Evolutionary conservation across 495 filamentous ascomycete species (phyloP).

Genomic region (Penicillium waksmanii): DNA sequence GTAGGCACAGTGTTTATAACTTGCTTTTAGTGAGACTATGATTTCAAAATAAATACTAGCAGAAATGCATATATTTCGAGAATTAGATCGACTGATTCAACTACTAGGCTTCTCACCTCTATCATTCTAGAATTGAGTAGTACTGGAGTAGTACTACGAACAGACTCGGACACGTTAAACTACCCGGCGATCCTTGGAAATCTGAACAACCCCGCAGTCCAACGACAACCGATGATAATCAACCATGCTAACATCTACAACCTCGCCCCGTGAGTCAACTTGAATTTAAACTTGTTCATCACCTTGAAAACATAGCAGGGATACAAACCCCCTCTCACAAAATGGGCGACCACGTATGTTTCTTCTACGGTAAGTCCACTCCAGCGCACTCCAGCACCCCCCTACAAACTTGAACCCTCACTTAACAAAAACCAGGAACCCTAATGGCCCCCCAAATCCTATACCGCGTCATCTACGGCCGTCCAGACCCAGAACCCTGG

Average conservation of each 20-base stretch:
- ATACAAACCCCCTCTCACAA: not conserved
- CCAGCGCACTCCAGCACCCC: not conserved
- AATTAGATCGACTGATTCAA: no score
- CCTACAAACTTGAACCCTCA: not conserved
- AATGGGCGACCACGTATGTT: constrained; percentile 54
- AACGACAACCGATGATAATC: no score
- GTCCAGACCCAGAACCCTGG: constrained; percentile 48
- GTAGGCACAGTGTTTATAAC: no score
- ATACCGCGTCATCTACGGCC: constrained; percentile 78
- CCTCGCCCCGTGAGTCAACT: not conserved
- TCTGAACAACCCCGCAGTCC: no score
- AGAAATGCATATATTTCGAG: no score
- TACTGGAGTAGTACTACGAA: no score
- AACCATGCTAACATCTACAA: not conserved
- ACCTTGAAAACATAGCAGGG: not conserved
- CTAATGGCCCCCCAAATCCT: constrained; percentile 84
- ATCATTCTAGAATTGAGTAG: no score
- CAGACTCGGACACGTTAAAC: no score
- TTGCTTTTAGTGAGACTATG: no score
- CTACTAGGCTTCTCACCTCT: no score
- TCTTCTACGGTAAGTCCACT: constrained; percentile 59
- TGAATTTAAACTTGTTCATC: not conserved
- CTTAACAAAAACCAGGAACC: constrained; percentile 32
- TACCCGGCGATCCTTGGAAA: no score
- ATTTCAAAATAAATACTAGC: no score